Evolutionary conservation across 805 yeast genomes (phyloP), one percentile per base, ranked within the genome.

Genomic region (Starmerella bombicola): DNA sequence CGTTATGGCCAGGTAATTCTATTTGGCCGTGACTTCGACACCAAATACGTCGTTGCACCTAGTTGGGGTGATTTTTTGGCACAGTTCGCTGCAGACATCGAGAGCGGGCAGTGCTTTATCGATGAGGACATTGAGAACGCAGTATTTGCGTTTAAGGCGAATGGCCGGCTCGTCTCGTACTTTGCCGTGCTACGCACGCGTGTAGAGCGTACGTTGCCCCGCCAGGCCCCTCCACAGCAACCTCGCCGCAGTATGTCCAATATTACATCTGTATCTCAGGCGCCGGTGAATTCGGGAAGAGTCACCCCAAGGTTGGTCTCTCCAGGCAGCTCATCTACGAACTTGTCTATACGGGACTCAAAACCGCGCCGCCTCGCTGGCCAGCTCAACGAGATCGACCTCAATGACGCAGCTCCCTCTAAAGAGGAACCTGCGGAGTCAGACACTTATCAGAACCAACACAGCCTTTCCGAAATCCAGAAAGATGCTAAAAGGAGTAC

Each of bases 1-100:
- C 69, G 66, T 43, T 76, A 80, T 72, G 98, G 97, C 29, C 98
- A 88, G 63, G 79, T 91, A 16, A 88, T 88, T 47, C 56, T 86
- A 40, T 88, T 82, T 60, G 98, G 98, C 30, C 76, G 96, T 56
- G 97, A 88, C 50, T 88, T 77, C 56, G 97, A 88, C 63, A 74
- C 80, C 29, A 88, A 88, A 58, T 84, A 73, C 60, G 86, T 81
- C 29, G 67, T 91, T 41, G 93, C 96, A 16, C 73, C 75, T 37
- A 80, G 79, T 41, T 88, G 93, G 78, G 94, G 93, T 15, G 91
- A 81, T 54, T 91, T 91, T 59, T 62, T 88, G 39, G 65, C 85
- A 40, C 70, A 71, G 38, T 78, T 85, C 57, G 93, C 86, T 21
- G 83, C 84, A 50, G 96, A 88, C 58, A 65, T 88, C 42, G 95